phyloP scores from a whole-genome alignment of 2,329 filamentous ascomycete species.

The Fusarium irregulare region DNA sequence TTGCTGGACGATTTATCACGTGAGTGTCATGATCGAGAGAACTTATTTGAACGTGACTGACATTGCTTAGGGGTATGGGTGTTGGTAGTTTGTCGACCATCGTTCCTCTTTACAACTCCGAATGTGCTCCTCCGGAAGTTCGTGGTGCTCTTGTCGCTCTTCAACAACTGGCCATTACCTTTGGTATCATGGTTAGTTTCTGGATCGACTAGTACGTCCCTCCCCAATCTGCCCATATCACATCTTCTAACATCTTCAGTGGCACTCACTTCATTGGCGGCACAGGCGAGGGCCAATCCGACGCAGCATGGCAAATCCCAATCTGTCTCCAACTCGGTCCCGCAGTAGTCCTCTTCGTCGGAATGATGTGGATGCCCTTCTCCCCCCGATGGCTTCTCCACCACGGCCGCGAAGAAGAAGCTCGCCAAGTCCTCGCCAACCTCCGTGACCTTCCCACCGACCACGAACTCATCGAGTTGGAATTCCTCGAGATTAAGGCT shows the following conservation, averaged over 20 bases:
- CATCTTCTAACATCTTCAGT: slow-evolving; percentile 26
- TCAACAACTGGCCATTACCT: slow-evolving; percentile 66
- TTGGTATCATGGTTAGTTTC: slow-evolving; percentile 73
- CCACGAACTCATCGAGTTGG: slow-evolving; percentile 75
- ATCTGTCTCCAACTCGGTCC: slow-evolving; percentile 78
- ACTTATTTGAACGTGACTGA: neutral
- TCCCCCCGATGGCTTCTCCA: slow-evolving; percentile 81
- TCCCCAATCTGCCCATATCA: rapidly evolving
- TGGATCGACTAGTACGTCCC: slow-evolving; percentile 67
- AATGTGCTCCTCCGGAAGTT: slow-evolving; percentile 58
- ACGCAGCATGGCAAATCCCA: slow-evolving; percentile 80
- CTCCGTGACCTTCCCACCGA: slow-evolving; percentile 70
- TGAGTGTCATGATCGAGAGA: slow-evolving; percentile 39
- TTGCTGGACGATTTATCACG: slow-evolving; percentile 79
- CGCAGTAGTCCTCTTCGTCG: slow-evolving; percentile 71
- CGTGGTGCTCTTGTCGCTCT: slow-evolving; percentile 58
- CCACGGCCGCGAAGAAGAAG: slow-evolving; percentile 75
- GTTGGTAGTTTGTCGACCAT: slow-evolving; percentile 77
- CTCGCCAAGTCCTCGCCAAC: slow-evolving; percentile 68
- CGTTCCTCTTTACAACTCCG: slow-evolving; percentile 65
- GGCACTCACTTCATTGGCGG: slow-evolving; percentile 75
- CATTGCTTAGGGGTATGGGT: slow-evolving; percentile 65
- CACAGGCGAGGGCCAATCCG: slow-evolving; percentile 62
- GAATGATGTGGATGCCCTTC: slow-evolving; percentile 85
- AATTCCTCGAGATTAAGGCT: slow-evolving; percentile 86